Base-by-base conservation (phyloP, 306 rosid genomes). In the Arachis stenosperma region DNA sequence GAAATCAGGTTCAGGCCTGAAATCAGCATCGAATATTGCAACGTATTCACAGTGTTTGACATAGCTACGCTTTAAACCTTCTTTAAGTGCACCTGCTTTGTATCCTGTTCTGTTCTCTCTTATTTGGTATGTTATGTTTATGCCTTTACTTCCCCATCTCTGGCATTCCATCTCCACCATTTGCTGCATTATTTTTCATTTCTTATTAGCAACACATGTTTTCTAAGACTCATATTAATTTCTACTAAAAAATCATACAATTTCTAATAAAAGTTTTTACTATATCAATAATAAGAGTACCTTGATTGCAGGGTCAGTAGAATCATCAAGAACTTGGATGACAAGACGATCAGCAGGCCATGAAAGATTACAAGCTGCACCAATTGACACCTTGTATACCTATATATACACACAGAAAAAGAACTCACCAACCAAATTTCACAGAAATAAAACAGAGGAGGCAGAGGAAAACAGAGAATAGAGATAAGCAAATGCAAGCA, bases 281-380 rank as follows among this genome's bases (percentile, higher is more conserved):
- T 17, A 17, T 17, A 17, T 17, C 17, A 17, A 17, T 17, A 17
- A 17, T 17, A 17, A 17, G 17, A 15, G 3, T 82, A 94, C 99
- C 97, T 95, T 95, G 56, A 95, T 63, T 11, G 80, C 72, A 12
- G 96, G 93, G 84, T 95, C 99, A 42, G 99, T 95, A 43, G 98
- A 91, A 81, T 95, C 99, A 46, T 95, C 99, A 0, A 95, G 93
- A 39, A 95, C 98, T 86, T 95, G 99, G 77, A 95, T 95, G 81
- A 95, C 99, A 12, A 95, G 93, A 40, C 99, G 97, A 57, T 95
- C 98, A 2, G 98, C 50, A 39, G 99, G 98, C 99, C 99, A 95
- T 55, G 98, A 95, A 64, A 95, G 98, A 0, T 88, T 90, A 44
- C 99, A 95, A 68, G 99, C 98, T 30, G 99, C 99, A 58, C 99